Evolutionary conservation across 1,284 basidiomycete species (phyloP).

Genomic region (Fomitiporia mediterranea): DNA sequence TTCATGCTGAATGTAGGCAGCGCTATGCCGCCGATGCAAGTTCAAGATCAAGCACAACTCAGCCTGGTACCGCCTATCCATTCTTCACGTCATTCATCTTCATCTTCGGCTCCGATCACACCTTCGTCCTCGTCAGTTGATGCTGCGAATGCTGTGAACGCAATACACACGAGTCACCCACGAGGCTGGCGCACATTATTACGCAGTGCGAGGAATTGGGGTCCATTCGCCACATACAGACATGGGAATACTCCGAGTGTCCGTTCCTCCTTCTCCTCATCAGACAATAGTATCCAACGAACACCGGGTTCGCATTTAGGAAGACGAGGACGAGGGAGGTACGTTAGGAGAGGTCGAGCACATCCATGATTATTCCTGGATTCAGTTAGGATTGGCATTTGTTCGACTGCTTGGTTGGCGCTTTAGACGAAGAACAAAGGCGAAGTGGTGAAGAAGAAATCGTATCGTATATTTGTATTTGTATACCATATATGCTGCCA

Average conservation of each 20-base stretch:
- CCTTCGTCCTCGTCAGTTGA: not conserved
- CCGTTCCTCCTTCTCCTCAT: too few relatives aligned
- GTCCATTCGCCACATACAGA: not conserved
- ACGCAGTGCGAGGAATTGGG: not conserved
- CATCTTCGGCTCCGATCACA: too few relatives aligned
- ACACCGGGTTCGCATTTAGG: too few relatives aligned
- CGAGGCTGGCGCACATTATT: not conserved
- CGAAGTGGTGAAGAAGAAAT: too few relatives aligned
- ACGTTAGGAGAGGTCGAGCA: slow-evolving; percentile 1
- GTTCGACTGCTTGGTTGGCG: too few relatives aligned
- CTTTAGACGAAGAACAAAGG: too few relatives aligned
- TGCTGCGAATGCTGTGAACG: not conserved
- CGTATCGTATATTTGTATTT: too few relatives aligned
- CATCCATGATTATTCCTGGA: slow-evolving; percentile 4
- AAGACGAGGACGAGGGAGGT: not conserved
- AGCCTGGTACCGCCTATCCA: not conserved
- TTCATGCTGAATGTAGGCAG: not conserved
- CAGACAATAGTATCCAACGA: too few relatives aligned
- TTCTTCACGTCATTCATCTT: too few relatives aligned
- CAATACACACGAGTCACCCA: too few relatives aligned
- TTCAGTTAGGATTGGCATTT: not conserved
- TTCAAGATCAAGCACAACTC: not conserved
- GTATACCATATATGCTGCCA: too few relatives aligned
- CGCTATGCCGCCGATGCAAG: not conserved
- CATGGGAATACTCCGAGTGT: too few relatives aligned